phyloP scores from a whole-genome alignment of 2,329 filamentous ascomycete genomes.

The Clonostachys rosea region DNA sequence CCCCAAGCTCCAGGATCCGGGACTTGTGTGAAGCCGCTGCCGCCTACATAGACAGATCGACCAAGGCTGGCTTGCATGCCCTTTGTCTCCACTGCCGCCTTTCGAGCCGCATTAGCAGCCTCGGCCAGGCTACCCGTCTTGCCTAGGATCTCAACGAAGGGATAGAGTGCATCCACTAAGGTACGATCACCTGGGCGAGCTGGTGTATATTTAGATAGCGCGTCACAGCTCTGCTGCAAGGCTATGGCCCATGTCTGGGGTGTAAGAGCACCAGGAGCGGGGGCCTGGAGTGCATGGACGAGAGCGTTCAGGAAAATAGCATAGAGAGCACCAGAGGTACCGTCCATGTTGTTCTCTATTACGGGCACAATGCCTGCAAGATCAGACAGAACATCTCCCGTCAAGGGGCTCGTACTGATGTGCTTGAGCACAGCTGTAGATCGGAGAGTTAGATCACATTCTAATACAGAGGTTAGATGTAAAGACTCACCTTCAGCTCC shows the following conservation, averaged over 20 bases:
- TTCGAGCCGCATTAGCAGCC: slow-evolving; percentile 70
- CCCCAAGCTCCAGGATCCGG: slow-evolving; percentile 65
- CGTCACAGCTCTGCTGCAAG: slow-evolving; percentile 64
- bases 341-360: slow-evolving; percentile 55
- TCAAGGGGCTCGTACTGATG: slow-evolving; percentile 34
- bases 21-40: slow-evolving; percentile 41
- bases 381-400: slow-evolving; percentile 48
- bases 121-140: slow-evolving; percentile 61
- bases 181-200: slow-evolving; percentile 86
- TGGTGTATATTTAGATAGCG: slow-evolving; percentile 79
- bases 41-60: slow-evolving; percentile 32
- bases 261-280: slow-evolving; percentile 30
- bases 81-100: slow-evolving; percentile 79
- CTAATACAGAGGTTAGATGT: slow-evolving; percentile 9
- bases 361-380: slow-evolving; percentile 46
- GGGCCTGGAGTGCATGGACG: slow-evolving; percentile 52
- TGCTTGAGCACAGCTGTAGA: slow-evolving; percentile 45
- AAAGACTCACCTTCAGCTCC: slow-evolving; percentile 63
- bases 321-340: slow-evolving; percentile 55
- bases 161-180: slow-evolving; percentile 81
- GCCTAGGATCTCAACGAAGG: slow-evolving; percentile 73
- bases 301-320: slow-evolving; percentile 90
- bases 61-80: slow-evolving; percentile 89
- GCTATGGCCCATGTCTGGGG: slow-evolving; percentile 54
- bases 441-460: background rate